Evolutionary conservation across 2,329 filamentous ascomycete species (phyloP).

Genomic region (Alternaria angustiovoidea): DNA sequence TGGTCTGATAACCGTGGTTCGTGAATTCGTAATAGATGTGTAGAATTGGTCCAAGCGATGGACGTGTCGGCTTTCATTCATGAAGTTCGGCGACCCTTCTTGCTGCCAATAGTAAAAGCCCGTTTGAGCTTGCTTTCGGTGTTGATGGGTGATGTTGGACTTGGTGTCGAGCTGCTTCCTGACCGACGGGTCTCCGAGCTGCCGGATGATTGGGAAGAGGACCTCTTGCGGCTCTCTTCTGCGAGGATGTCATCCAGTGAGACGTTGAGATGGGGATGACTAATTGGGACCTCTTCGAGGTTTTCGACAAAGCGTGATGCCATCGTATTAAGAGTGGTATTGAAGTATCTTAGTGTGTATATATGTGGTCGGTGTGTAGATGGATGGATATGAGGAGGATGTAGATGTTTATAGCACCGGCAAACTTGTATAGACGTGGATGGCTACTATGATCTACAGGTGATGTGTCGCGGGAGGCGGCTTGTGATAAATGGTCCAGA

Average conservation of each 20-base stretch:
- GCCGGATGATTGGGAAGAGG: slow-evolving; percentile 43
- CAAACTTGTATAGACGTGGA: slow-evolving; percentile 14
- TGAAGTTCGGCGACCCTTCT: slow-evolving; percentile 38
- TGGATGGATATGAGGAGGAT: not conserved
- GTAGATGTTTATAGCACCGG: slow-evolving; percentile 21
- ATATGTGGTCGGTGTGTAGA: not conserved
- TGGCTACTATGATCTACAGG: slow-evolving; percentile 21
- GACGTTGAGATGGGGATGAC: slow-evolving; percentile 51
- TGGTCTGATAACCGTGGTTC: slow-evolving; percentile 7
- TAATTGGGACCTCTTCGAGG: slow-evolving; percentile 48
- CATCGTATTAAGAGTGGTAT: slow-evolving; percentile 29
- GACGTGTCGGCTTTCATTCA: not conserved
- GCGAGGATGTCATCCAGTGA: slow-evolving; percentile 51
- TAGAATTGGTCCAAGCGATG: not conserved
- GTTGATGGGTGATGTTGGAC: slow-evolving; percentile 35
- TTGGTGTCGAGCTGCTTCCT: slow-evolving; percentile 33
- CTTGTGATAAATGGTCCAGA: slow-evolving; percentile 13
- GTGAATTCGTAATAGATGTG: slow-evolving; percentile 5
- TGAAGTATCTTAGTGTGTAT: not conserved
- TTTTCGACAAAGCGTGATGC: slow-evolving; percentile 51
- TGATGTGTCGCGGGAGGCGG: slow-evolving; percentile 2
- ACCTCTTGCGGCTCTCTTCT: slow-evolving; percentile 47
- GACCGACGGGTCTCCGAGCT: slow-evolving; percentile 35
- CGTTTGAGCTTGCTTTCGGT: slow-evolving; percentile 39
- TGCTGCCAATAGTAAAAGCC: slow-evolving; percentile 45